Percentiles rank a stretch among this genome's conserved stretches.
phyloP scores from a whole-genome alignment of 345 rosid genomes.

The Schrenkiella parvula region DNA sequence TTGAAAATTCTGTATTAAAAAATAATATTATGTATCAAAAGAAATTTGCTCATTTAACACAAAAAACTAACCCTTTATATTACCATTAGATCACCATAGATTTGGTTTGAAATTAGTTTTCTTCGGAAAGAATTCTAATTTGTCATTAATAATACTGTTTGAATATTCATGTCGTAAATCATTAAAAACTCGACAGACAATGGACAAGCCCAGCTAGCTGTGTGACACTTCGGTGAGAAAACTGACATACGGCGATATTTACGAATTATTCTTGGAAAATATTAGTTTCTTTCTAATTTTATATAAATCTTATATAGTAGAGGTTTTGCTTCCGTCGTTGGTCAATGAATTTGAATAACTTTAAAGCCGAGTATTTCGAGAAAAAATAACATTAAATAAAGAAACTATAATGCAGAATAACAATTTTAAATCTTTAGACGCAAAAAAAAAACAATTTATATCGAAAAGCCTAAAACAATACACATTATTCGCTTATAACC shows the following conservation, averaged over 20 bases:
- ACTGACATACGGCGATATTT: constrained; percentile 11
- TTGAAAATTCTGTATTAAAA: too few species aligned
- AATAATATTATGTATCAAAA: too few species aligned
- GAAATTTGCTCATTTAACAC: too few species aligned
- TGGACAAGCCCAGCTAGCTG: constrained; percentile 10
- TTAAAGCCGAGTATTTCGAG: neutral
- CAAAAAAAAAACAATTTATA: too few species aligned
- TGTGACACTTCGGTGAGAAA: neutral
- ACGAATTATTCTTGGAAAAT: neutral
- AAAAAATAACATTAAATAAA: neutral
- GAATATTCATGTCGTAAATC: neutral
- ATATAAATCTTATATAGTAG: neutral
- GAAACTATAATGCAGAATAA: neutral
- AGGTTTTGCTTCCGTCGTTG: neutral
- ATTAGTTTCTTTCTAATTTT: neutral
- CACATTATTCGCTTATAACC: neutral
- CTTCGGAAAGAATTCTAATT: neutral
- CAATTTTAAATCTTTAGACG: neutral
- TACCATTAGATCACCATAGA: too few species aligned
- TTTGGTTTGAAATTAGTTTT: too few species aligned
- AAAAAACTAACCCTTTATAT: too few species aligned
- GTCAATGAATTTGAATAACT: neutral
- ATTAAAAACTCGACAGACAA: neutral
- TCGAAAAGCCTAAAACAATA: neutral
- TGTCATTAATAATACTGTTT: neutral